Conservation (phyloP, 306 rosid genomes). For the Amphicarpaea edgeworthii region DNA sequence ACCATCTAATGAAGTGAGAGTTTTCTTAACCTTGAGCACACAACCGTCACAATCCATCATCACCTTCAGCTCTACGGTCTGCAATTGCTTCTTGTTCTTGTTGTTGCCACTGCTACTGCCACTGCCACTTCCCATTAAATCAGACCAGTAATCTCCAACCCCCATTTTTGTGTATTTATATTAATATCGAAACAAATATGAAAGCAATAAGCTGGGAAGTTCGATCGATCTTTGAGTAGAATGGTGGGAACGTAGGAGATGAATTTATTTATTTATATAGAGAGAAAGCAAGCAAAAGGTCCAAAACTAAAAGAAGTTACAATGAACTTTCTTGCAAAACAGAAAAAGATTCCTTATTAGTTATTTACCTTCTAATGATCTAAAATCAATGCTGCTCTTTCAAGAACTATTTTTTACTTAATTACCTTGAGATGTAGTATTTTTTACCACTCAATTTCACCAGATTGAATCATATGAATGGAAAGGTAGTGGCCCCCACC, state of each 20-base stretch:
- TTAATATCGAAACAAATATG: constrained; percentile 11
- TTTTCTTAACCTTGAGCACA: constrained; percentile 89
- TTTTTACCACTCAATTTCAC: not conserved
- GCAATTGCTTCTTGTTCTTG: constrained; percentile 80
- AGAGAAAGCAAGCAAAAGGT: constrained; percentile 15
- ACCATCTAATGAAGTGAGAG: constrained; percentile 81
- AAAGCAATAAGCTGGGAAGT: not conserved
- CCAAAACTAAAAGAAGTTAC: constrained; percentile 53
- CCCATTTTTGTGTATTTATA: constrained; percentile 68
- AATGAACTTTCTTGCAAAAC: constrained; percentile 53
- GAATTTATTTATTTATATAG: constrained; percentile 22
- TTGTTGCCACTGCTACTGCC: constrained; percentile 48
- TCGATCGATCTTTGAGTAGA: not conserved
- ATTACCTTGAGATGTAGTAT: constrained; percentile 19
- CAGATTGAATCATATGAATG: constrained; percentile 54
- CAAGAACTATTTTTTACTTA: constrained; percentile 32
- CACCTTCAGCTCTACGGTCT: constrained; percentile 84
- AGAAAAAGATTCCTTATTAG: constrained; percentile 55
- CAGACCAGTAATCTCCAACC: constrained; percentile 81
- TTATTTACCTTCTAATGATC: constrained; percentile 58
- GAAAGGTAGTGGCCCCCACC: constrained; percentile 50
- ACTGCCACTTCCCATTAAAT: constrained; percentile 65
- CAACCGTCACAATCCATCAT: constrained; percentile 98
- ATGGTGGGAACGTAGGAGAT: constrained; percentile 33
- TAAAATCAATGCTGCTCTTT: constrained; percentile 43